Conservation (phyloP, 306 rosid species). For the Prosopis cineraria region DNA sequence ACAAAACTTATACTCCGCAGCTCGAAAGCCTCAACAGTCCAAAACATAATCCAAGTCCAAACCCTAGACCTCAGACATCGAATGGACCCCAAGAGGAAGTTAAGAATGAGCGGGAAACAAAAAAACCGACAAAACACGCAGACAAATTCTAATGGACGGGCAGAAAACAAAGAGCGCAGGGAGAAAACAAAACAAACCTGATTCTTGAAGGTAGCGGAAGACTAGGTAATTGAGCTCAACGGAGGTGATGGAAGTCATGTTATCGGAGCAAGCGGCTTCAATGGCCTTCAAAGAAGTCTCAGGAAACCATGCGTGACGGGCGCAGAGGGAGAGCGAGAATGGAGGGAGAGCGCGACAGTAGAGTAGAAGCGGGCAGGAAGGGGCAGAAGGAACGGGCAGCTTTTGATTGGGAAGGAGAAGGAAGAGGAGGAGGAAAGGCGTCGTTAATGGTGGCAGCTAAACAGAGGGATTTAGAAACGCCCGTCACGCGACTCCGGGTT, state of each 20-base stretch:
- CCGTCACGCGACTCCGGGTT: background rate
- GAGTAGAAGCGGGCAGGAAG: background rate
- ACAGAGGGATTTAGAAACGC: background rate
- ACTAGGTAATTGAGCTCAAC: conserved; percentile 83
- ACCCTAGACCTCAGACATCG: conserved; percentile 31
- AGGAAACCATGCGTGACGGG: conserved; percentile 43
- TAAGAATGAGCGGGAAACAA: background rate
- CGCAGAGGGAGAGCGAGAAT: background rate
- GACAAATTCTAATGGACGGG: background rate
- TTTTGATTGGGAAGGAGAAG: background rate
- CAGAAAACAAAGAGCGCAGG: background rate
- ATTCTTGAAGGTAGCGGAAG: conserved; percentile 92
- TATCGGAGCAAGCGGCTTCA: conserved; percentile 40
- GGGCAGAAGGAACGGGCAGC: background rate
- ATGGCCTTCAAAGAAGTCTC: conserved; percentile 33
- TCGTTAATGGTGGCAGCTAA: background rate
- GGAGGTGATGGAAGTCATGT: conserved; percentile 76
- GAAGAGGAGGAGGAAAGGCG: conserved; percentile 13
- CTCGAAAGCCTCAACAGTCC: conserved; percentile 18
- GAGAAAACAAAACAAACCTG: conserved; percentile 53
- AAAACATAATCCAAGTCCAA: conserved; percentile 17
- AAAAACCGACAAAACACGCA: background rate
- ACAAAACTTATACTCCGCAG: background rate
- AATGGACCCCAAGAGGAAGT: background rate
- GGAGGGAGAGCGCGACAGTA: background rate